Evolutionary conservation across 306 rosid genomes (phyloP).

Genomic region (Vigna reflexopilosa): DNA sequence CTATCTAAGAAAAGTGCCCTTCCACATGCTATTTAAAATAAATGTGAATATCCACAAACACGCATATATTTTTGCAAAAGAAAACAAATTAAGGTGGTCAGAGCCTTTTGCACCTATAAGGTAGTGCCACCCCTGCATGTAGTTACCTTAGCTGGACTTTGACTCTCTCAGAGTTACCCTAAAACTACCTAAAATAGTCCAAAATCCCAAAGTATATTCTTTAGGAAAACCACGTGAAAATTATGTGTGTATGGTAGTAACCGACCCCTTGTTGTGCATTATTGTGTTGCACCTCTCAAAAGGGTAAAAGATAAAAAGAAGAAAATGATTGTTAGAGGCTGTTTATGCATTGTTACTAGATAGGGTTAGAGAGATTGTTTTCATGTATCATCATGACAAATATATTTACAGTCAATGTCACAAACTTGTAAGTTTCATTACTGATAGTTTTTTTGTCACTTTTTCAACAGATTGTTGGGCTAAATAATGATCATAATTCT

Average conservation of each 20-base stretch:
- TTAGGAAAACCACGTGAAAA: slow-evolving; percentile 17
- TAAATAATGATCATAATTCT: slow-evolving; percentile 56
- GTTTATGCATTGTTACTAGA: background rate
- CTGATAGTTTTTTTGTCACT: background rate
- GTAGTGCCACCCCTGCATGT: background rate
- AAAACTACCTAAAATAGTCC: background rate
- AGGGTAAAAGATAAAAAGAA: slow-evolving; percentile 28
- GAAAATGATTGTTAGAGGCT: background rate
- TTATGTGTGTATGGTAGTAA: background rate
- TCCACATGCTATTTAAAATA: background rate
- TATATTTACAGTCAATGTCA: slow-evolving; percentile 12
- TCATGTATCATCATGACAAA: slow-evolving; percentile 18
- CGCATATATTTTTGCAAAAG: background rate
- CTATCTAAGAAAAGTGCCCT: background rate
- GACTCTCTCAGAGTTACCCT: background rate
- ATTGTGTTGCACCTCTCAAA: slow-evolving; percentile 24
- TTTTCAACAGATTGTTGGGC: slow-evolving; percentile 59
- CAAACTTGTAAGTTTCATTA: background rate
- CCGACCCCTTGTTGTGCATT: slow-evolving; percentile 1
- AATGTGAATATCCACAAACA: background rate
- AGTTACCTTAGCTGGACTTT: background rate
- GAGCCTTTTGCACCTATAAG: background rate
- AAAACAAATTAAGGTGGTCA: background rate
- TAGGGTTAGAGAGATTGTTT: slow-evolving; percentile 20
- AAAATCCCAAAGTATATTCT: slow-evolving; percentile 2